phyloP scores from a whole-genome alignment of 768 basidiomycete species.

The Agaricus blazei region DNA sequence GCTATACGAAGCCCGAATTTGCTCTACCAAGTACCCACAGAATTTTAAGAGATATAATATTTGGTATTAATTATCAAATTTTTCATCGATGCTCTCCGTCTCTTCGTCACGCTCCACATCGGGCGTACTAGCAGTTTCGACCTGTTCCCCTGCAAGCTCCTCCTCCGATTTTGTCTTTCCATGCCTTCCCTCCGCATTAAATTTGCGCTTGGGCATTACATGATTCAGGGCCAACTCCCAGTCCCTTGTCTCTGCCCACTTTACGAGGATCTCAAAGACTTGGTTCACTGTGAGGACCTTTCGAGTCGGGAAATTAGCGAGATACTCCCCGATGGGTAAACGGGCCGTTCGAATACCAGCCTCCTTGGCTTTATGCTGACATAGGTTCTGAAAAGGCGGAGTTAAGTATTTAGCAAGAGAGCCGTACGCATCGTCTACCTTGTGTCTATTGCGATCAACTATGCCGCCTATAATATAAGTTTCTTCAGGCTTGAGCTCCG shows the following conservation, averaged over 20 bases:
- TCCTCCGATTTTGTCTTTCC: slow-evolving; percentile 8
- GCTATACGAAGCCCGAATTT: too few relatives aligned
- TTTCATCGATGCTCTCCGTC: not conserved
- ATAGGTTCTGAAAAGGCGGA: slow-evolving; percentile 60
- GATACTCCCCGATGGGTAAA: slow-evolving; percentile 90
- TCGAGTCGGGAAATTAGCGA: slow-evolving; percentile 78
- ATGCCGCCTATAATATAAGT: slow-evolving; percentile 96
- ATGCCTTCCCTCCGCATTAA: slow-evolving; percentile 43
- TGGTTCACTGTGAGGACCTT: slow-evolving; percentile 98
- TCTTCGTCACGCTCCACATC: not conserved
- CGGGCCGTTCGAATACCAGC: slow-evolving; percentile 80
- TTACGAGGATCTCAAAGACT: slow-evolving; percentile 86
- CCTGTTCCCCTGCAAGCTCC: slow-evolving; percentile 4
- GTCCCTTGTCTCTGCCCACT: slow-evolving; percentile 79
- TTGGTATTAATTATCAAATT: not conserved
- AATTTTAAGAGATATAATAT: too few relatives aligned
- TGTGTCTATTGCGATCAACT: slow-evolving; percentile 94
- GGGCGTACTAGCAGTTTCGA: not conserved
- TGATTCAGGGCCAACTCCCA: slow-evolving; percentile 86
- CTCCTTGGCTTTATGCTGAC: slow-evolving; percentile 76
- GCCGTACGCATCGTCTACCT: slow-evolving; percentile 38
- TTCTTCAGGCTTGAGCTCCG: slow-evolving; percentile 77
- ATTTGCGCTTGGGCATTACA: slow-evolving; percentile 93
- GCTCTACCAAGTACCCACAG: too few relatives aligned
- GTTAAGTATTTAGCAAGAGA: slow-evolving; percentile 1